Percentiles rank a stretch among this genome's conserved stretches.
These are phyloP conservation scores for Toxicodendron radicans DNA, from an alignment of 345 rosid genomes.

Conservation along the genomic window DNA sequence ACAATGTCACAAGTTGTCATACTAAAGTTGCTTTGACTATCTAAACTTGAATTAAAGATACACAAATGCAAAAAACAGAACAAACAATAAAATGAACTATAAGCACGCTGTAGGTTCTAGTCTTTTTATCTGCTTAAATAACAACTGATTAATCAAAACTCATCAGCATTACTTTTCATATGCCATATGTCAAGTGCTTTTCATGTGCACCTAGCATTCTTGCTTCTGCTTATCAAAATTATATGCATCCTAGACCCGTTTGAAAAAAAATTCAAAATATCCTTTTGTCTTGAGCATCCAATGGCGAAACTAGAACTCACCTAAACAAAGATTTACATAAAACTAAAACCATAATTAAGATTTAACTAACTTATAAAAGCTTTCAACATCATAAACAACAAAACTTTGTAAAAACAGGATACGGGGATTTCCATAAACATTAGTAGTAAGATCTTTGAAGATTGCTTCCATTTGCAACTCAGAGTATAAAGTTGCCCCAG, in stretches of 20 bases:
- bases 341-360: neutral
- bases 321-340: neutral
- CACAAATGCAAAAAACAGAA: neutral
- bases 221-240: neutral
- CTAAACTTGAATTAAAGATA: conserved; percentile 47
- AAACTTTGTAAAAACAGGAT: conserved; percentile 41
- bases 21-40: conserved; percentile 87
- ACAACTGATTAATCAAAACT: neutral
- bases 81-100: neutral
- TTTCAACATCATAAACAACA: neutral
- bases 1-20: conserved; percentile 58
- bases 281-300: neutral
- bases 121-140: neutral
- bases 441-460: conserved; percentile 58
- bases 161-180: neutral
- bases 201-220: neutral
- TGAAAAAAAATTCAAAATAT: no score
- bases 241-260: neutral
- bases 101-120: neutral
- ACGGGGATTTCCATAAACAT: conserved; percentile 95
- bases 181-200: neutral
- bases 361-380: neutral
- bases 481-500: conserved; percentile 94
- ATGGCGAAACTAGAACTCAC: neutral
- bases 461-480: conserved; percentile 88